A percentile compares a stretch with the other conserved stretches of the same genome.
phyloP scores from a whole-genome alignment of 2,329 filamentous ascomycete genomes.

The Graphium sp. region DNA sequence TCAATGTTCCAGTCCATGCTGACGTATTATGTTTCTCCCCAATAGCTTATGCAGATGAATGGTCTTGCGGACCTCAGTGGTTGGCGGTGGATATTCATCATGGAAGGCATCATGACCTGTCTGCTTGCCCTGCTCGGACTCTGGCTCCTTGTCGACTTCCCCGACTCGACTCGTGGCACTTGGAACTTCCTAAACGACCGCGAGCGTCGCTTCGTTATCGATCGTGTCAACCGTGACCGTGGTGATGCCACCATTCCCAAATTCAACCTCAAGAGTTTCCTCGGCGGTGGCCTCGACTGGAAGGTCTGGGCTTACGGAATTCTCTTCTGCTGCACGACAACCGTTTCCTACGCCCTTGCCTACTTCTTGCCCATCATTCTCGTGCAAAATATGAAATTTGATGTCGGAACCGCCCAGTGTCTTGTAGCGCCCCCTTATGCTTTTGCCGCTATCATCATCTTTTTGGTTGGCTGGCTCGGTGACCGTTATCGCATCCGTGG shows the following conservation, averaged over 20 bases:
- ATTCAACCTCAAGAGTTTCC: constrained; percentile 29
- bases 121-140: constrained; percentile 29
- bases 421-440: constrained; percentile 54
- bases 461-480: constrained; percentile 39
- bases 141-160: constrained; percentile 47
- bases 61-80: constrained; percentile 35
- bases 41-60: constrained; percentile 41
- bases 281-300: constrained; percentile 28
- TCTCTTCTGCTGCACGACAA: constrained; percentile 50
- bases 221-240: constrained; percentile 38
- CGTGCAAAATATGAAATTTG: constrained; percentile 43
- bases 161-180: constrained; percentile 32
- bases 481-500: constrained; percentile 52
- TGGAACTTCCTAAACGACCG: constrained; percentile 34
- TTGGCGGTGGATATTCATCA: constrained; percentile 54
- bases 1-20: constrained; percentile 17
- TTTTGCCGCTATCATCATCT: constrained; percentile 48
- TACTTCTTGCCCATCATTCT: constrained; percentile 72
- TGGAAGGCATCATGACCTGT: constrained; percentile 36
- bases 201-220: constrained; percentile 35
- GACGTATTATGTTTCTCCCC: constrained; percentile 6
- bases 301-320: constrained; percentile 46
- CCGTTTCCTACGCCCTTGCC: constrained; percentile 57
- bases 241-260: constrained; percentile 36
- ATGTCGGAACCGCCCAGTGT: constrained; percentile 46